A percentile compares a stretch with the other conserved stretches of the same genome.
These are phyloP conservation scores for Salix koriyanagi DNA, from an alignment of 345 rosid species.

Conservation along the genomic window DNA sequence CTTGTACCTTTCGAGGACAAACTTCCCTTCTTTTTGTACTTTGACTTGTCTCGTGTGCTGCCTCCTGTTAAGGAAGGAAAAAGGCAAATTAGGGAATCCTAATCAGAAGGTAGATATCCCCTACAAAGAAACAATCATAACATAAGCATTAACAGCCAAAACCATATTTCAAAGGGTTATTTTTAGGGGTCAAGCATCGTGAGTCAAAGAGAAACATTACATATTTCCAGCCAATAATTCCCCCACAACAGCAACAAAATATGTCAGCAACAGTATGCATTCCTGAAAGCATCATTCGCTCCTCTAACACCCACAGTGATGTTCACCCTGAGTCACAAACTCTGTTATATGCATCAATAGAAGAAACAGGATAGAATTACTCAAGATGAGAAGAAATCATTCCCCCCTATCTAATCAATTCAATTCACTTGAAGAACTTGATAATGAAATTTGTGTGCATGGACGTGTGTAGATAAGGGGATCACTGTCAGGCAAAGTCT, in stretches of 20 bases:
- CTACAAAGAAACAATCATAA: too few species aligned
- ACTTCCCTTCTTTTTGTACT: conserved; percentile 81
- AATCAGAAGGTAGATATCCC: too few species aligned
- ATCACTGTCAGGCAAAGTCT: neutral
- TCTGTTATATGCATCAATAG: neutral
- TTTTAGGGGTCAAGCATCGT: neutral
- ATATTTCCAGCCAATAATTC: conserved; percentile 92
- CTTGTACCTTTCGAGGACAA: conserved; percentile 70
- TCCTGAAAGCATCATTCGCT: conserved; percentile 77
- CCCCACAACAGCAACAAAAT: conserved; percentile 88
- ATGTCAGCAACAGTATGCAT: conserved; percentile 79
- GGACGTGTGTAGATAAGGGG: neutral
- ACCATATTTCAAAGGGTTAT: neutral
- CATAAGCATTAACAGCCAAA: too few species aligned
- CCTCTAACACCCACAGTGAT: conserved; percentile 55
- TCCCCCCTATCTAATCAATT: neutral
- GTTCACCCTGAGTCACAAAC: conserved; percentile 57
- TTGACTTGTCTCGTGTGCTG: conserved; percentile 66
- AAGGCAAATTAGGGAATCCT: neutral
- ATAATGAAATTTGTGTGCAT: neutral
- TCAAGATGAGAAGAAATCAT: neutral
- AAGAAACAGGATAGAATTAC: neutral
- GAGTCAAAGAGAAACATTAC: conserved; percentile 31
- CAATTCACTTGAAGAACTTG: neutral
- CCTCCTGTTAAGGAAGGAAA: conserved; percentile 41